These are phyloP conservation scores for Testicularia cyperi DNA, from an alignment of 1,284 basidiomycete species.

Conservation along the genomic window DNA sequence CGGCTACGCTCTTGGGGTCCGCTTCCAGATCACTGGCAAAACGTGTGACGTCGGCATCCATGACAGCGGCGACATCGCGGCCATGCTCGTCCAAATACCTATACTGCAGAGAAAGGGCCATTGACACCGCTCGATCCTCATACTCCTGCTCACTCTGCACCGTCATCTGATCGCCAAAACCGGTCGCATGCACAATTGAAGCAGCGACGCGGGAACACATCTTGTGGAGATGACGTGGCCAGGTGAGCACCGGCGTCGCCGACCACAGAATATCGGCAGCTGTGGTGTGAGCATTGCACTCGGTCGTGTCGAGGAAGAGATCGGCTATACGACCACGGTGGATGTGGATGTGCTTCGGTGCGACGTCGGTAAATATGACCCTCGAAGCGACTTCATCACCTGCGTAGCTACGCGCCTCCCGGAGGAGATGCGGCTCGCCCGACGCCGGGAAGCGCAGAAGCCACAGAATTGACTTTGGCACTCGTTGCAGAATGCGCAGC, in stretches of 20 bases:
- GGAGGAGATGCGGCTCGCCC: conserved; percentile 66
- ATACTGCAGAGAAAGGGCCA: conserved; percentile 63
- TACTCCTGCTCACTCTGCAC: conserved; percentile 65
- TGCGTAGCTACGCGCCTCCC: conserved; percentile 65
- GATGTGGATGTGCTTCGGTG: conserved; percentile 66
- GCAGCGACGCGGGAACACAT: conserved; percentile 70
- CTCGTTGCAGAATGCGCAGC: conserved; percentile 66
- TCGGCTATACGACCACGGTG: conserved; percentile 67
- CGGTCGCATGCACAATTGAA: conserved; percentile 67
- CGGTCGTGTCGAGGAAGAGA: conserved; percentile 69
- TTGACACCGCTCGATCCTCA: conserved; percentile 65
- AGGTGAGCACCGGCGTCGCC: conserved; percentile 68
- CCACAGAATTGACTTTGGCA: conserved; percentile 68
- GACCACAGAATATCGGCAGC: conserved; percentile 69
- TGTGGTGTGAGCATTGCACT: conserved; percentile 71
- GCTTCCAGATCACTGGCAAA: conserved; percentile 26
- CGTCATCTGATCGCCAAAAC: conserved; percentile 67
- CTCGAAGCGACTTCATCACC: conserved; percentile 66
- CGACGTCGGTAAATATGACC: conserved; percentile 68
- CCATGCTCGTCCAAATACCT: conserved; percentile 29
- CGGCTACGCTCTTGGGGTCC: conserved; percentile 25
- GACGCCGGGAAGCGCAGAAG: conserved; percentile 68
- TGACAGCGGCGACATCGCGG: conserved; percentile 1
- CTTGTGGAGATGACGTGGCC: conserved; percentile 66
- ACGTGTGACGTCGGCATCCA: conserved; percentile 5